Conservation (phyloP, 768 basidiomycete genomes). For the Kwoniella dejecticola region DNA sequence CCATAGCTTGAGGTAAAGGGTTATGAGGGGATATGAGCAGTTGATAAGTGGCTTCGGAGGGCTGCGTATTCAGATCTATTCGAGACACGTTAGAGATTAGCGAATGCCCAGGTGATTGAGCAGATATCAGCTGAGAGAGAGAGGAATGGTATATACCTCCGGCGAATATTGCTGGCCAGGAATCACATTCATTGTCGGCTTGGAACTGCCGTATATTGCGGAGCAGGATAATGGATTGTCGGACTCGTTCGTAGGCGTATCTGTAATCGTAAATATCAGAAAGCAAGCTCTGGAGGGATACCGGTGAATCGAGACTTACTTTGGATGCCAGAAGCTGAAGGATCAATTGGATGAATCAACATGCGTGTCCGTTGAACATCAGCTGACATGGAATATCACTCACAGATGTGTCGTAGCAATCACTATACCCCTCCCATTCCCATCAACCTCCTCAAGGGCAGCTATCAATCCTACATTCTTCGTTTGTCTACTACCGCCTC, state of each 20-base stretch:
- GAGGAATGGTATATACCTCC: conserved; percentile 64
- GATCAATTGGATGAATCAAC: background rate
- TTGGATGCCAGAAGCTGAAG: conserved; percentile 81
- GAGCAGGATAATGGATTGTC: conserved; percentile 76
- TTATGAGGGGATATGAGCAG: conserved; percentile 65
- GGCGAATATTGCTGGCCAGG: conserved; percentile 79
- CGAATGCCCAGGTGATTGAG: no score
- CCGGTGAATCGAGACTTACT: conserved; percentile 59
- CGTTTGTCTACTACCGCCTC: conserved; percentile 50
- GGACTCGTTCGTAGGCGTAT: conserved; percentile 78
- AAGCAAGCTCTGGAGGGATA: background rate
- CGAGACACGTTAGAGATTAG: no score
- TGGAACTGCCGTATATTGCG: conserved; percentile 67
- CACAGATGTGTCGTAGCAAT: conserved; percentile 81
- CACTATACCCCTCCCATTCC: conserved; percentile 63
- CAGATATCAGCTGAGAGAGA: conserved; percentile 2
- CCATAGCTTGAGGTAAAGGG: conserved; percentile 63
- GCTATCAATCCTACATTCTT: conserved; percentile 76
- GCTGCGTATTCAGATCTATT: conserved; percentile 86
- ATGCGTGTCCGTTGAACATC: background rate
- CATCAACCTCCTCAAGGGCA: conserved; percentile 62
- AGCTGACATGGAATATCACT: conserved; percentile 15
- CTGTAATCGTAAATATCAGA: conserved; percentile 44
- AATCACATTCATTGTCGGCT: conserved; percentile 56
- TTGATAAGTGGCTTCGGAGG: conserved; percentile 78